Evolutionary conservation across 2,329 filamentous ascomycete genomes (phyloP).

Genomic region (Gaeumannomyces tritici): DNA sequence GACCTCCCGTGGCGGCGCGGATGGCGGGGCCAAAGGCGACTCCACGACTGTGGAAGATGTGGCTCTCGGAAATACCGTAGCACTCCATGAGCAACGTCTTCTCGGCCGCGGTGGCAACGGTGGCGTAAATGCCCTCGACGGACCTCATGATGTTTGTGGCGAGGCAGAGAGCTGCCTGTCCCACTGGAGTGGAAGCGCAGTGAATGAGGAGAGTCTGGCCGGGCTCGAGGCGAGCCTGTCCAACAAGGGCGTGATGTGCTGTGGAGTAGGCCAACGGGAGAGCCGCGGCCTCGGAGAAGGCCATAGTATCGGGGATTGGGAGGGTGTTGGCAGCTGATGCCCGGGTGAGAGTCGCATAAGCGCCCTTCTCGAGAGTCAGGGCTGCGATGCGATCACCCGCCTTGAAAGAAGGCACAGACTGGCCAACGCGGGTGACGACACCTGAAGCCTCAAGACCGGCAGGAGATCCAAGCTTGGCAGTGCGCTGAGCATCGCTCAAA

Average conservation of each 20-base stretch:
- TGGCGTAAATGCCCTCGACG: conserved; percentile 16
- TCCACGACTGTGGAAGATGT: conserved; percentile 20
- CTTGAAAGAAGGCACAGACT: conserved; percentile 10
- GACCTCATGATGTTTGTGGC: conserved; percentile 6
- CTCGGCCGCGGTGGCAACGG: conserved; percentile 19
- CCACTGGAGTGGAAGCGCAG: conserved; percentile 26
- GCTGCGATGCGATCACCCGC: conserved; percentile 21
- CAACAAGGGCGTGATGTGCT: conserved; percentile 12
- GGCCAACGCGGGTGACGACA: conserved; percentile 6
- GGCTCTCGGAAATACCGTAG: conserved; percentile 16
- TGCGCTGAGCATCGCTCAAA: conserved; percentile 16
- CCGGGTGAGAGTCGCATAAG: conserved; percentile 3
- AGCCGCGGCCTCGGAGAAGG: conserved; percentile 17
- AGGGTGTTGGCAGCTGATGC: conserved; percentile 1
- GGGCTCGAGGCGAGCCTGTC: conserved; percentile 10
- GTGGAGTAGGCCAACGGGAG: conserved; percentile 18
- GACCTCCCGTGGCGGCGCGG: conserved; percentile 12
- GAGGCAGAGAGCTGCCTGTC: conserved; percentile 10
- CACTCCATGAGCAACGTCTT: conserved; percentile 14
- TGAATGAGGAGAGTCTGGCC: conserved; percentile 27
- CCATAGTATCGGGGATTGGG: conserved; percentile 18
- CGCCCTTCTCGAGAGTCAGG: conserved; percentile 1
- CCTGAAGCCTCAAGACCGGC: conserved; percentile 13
- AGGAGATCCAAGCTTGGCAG: neutral
- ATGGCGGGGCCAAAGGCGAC: conserved; percentile 16